Base-by-base conservation (phyloP, 148 eudicot species). In the Amaranthus palmeri region DNA sequence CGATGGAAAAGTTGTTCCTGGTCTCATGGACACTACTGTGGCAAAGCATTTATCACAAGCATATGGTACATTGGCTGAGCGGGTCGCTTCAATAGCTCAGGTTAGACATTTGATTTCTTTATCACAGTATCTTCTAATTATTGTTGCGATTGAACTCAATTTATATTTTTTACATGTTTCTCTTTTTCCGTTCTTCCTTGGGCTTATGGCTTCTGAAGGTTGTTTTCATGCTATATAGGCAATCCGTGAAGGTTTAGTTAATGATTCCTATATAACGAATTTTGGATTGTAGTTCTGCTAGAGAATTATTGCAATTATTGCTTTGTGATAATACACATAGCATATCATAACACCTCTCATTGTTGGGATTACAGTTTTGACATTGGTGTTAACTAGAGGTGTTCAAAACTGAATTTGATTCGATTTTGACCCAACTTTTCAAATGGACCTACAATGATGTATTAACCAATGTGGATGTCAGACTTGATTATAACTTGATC, bases 31-130 rank as follows among this genome's bases (percentile, higher is more conserved):
- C 82, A 93, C 97, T 49, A 85, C 96, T 79, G 82, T 85, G 47
- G 97, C 98, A 43, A 93, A 89, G 81, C 97, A 93, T 88, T 80
- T 93, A 74, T 89, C 98, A 46, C 97, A 77, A 69, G 88, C 98
- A 47, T 93, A 93, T 76, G 98, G 98, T 69, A 83, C 88, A 73
- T 46, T 86, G 78, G 95, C 96, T 49, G 93, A 88, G 77, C 83
- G 86, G 68, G 98, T 93, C 73, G 98, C 98, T 81, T 68, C 86
- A 54, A 95, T 95, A 57, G 92, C 98, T 70, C 92, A 90, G 96
- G 96, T 88, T 76, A 70, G 18, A 42, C 15, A 40, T 60, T 61
- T 50, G 51, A 40, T 51, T 40, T 7, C 61, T 59, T 13, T 46
- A 25, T 69, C n/a, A 41, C 54, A 25, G 46, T 41, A 10, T 43